A percentile compares a stretch with the other conserved stretches of the same genome.
Evolutionary conservation across 176 grass and related monocot species (phyloP).

Genomic region (barley (Hordeum vulgare)): DNA sequence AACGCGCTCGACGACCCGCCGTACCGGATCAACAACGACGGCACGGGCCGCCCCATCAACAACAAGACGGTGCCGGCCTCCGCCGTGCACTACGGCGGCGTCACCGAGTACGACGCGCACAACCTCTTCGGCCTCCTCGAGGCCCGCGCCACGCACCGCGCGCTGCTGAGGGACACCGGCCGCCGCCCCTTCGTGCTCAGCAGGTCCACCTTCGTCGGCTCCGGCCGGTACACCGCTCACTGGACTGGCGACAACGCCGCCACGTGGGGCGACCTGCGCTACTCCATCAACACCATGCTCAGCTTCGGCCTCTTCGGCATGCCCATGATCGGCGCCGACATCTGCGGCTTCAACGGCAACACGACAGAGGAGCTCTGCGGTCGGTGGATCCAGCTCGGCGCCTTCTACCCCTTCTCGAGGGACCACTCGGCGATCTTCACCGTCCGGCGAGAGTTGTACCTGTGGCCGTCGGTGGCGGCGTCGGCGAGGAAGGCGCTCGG

Average conservation of each 20-base stretch:
- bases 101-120: constrained; percentile 72
- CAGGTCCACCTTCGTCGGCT: constrained; percentile 77
- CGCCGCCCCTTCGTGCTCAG: constrained; percentile 66
- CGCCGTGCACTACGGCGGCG: constrained; percentile 53
- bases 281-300: constrained; percentile 72
- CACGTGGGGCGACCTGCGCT: constrained; percentile 46
- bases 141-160: constrained; percentile 41
- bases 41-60: constrained; percentile 45
- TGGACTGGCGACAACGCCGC: constrained; percentile 71
- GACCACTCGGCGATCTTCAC: constrained; percentile 50
- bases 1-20: constrained; percentile 65
- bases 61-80: constrained; percentile 61
- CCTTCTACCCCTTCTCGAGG: constrained; percentile 89
- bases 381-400: constrained; percentile 87
- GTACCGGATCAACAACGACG: constrained; percentile 74
- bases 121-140: constrained; percentile 73
- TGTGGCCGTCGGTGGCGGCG: constrained; percentile 56
- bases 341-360: constrained; percentile 64
- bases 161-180: constrained; percentile 50
- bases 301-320: constrained; percentile 73
- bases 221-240: constrained; percentile 70
- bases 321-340: constrained; percentile 86
- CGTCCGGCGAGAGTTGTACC: constrained; percentile 50
- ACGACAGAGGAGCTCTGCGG: constrained; percentile 76
- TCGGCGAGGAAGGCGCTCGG: constrained; percentile 66